Evolutionary conservation across 805 yeast genomes (phyloP).

Genomic region (Saccharomycopsis selenospora): DNA sequence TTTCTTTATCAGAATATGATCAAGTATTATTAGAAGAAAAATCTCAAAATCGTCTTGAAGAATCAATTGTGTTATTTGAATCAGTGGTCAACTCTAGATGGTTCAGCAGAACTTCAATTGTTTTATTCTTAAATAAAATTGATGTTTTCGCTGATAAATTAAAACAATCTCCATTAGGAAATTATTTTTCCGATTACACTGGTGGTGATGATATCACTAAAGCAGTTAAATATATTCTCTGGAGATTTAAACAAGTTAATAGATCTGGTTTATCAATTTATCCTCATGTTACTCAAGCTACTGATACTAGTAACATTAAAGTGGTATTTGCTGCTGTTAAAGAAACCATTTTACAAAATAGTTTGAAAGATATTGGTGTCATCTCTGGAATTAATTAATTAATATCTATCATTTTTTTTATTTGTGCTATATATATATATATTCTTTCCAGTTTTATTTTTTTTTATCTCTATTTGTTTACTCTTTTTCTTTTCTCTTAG

Average conservation of each 20-base stretch:
- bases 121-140: slow-evolving; percentile 80
- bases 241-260: slow-evolving; percentile 84
- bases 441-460: no score
- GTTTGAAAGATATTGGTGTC: slow-evolving; percentile 69
- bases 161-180: slow-evolving; percentile 71
- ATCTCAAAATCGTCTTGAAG: slow-evolving; percentile 70
- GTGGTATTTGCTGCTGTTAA: slow-evolving; percentile 79
- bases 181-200: slow-evolving; percentile 80
- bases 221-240: slow-evolving; percentile 84
- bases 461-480: no score
- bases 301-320: slow-evolving; percentile 83
- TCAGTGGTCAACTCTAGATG: slow-evolving; percentile 88
- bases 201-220: slow-evolving; percentile 87
- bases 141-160: slow-evolving; percentile 85
- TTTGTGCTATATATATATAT: no score
- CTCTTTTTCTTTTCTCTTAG: no score
- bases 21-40: slow-evolving; percentile 75
- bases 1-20: slow-evolving; percentile 85
- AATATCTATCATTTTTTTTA: no score
- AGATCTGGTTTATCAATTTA: slow-evolving; percentile 74
- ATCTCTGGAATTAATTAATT: no score
- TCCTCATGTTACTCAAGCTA: slow-evolving; percentile 92
- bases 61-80: slow-evolving; percentile 77
- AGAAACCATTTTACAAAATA: slow-evolving; percentile 71
- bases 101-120: slow-evolving; percentile 83